Percentiles rank a stretch among this genome's conserved stretches.
These are phyloP conservation scores for Ophiostoma tasmaniense DNA, from an alignment of 2,329 filamentous ascomycete species.

Conservation along the genomic window DNA sequence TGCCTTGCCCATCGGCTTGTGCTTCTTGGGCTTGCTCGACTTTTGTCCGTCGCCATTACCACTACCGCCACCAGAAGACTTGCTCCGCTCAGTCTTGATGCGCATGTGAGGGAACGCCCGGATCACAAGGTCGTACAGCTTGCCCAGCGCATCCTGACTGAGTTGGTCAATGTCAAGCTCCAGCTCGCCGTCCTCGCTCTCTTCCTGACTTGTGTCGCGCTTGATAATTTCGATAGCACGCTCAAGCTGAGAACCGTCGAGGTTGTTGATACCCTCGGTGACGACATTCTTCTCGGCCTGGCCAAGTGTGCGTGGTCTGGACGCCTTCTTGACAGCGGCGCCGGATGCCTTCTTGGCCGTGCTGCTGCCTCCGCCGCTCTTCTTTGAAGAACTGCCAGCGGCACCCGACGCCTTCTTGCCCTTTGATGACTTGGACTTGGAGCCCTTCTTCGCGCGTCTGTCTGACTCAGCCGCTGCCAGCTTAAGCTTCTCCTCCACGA, in stretches of 20 bases:
- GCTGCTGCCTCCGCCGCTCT: constrained; percentile 5
- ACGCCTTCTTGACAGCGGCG: constrained; percentile 35
- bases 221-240: constrained; percentile 86
- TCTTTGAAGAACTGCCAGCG: constrained; percentile 16
- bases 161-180: constrained; percentile 53
- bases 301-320: constrained; percentile 55
- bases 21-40: constrained; percentile 55
- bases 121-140: constrained; percentile 40
- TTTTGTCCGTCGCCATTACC: constrained; percentile 21
- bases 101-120: constrained; percentile 33
- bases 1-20: constrained; percentile 67
- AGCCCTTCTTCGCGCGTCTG: constrained; percentile 48
- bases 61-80: constrained; percentile 22
- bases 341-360: constrained; percentile 22
- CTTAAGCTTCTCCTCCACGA: constrained; percentile 62
- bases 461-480: constrained; percentile 46
- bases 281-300: constrained; percentile 86
- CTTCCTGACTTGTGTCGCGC: constrained; percentile 66
- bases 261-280: constrained; percentile 71
- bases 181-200: constrained; percentile 51
- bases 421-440: constrained; percentile 49
- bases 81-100: constrained; percentile 28
- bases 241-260: constrained; percentile 69
- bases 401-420: constrained; percentile 32
- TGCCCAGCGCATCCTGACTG: constrained; percentile 45